Base-by-base conservation (phyloP, 208 protist genomes). In the Tetramitus jugosus region DNA sequence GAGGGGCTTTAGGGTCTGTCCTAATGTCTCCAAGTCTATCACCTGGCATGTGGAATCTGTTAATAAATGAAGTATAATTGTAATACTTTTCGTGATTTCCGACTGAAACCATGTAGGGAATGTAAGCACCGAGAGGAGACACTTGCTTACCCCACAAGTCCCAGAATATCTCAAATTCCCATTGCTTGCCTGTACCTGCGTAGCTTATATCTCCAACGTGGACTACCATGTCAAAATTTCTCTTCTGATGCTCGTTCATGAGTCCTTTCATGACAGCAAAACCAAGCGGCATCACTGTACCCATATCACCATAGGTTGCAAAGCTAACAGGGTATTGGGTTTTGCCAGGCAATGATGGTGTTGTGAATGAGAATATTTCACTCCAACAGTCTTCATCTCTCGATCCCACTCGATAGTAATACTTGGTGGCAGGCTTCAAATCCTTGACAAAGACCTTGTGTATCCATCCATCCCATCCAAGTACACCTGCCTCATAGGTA, bases 71-170 rank as follows among this genome's bases (percentile, higher is more conserved):
- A 3, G 35, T 67, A 23, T 29, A 61, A 26, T 78, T 42, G 1
- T 17, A 17, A 40, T 75, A 82, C 14, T 78, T 77, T 76, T 88
- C 86, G 46, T 88, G 86, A 60, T 89, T 88, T 60, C 84, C 81
- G 33, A 60, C 45, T 20, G 52, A n/a, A 7, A 69, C 83, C 33
- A 84, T 81, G 60, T 71, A 82, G 13, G 80, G 82, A 23, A 87
- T 82, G 37, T 68, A 64, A 45, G 76, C 0, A 60, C 43, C 1
- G 64, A 83, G 60, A 39, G 68, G 31, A 79, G 76, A 13, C 37
- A 81, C 65, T 29, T 62, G 7, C 8, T 53, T 49, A 52, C 0
- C 39, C 26, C 46, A 88, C 45, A n/a, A 40, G 39, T 84, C 80
- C 76, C 81, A 88, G 46, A 42, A n/a, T 1, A 33, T 42, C 14